A percentile compares a stretch with the other conserved stretches of the same genome.
phyloP scores from a whole-genome alignment of 768 basidiomycete species.

The Gelatoporia subvermispora region DNA sequence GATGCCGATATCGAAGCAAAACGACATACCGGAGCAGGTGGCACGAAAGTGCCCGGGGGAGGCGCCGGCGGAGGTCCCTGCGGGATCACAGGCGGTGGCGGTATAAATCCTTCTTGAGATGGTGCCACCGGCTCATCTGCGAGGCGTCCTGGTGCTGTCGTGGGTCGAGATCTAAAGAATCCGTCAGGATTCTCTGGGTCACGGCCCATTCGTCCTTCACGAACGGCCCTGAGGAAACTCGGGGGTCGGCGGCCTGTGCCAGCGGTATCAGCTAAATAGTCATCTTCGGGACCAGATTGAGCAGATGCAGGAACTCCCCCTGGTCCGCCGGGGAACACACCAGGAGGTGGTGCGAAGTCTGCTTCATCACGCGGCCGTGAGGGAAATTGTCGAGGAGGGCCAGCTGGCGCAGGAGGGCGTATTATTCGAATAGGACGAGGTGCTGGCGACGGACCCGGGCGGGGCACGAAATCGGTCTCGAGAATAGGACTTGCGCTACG shows the following conservation, averaged over 20 bases:
- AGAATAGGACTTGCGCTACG: conserved; percentile 38
- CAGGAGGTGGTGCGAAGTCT: no score
- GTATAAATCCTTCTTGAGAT: no score
- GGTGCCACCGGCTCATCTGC: background rate
- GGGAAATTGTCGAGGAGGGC: background rate
- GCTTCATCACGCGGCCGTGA: background rate
- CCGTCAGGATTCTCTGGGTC: conserved; percentile 11
- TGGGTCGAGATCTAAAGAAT: conserved; percentile 3
- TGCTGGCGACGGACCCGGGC: conserved; percentile 19
- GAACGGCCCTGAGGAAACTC: background rate
- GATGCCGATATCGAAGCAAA: background rate
- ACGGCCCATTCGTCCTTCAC: conserved; percentile 8
- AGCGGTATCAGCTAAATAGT: no score
- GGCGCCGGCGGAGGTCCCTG: background rate
- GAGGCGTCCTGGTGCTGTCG: conserved; percentile 1
- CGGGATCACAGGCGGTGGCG: background rate
- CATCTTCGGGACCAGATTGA: no score
- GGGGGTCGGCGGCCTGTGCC: no score
- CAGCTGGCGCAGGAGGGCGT: background rate
- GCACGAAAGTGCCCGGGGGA: background rate
- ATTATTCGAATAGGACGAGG: no score
- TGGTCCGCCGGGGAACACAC: no score
- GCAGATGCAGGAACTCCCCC: no score
- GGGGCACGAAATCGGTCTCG: conserved; percentile 26
- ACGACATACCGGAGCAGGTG: conserved; percentile 36